Evolutionary conservation across 441 rosid species (phyloP).

Genomic region (Populus trichocarpa): DNA sequence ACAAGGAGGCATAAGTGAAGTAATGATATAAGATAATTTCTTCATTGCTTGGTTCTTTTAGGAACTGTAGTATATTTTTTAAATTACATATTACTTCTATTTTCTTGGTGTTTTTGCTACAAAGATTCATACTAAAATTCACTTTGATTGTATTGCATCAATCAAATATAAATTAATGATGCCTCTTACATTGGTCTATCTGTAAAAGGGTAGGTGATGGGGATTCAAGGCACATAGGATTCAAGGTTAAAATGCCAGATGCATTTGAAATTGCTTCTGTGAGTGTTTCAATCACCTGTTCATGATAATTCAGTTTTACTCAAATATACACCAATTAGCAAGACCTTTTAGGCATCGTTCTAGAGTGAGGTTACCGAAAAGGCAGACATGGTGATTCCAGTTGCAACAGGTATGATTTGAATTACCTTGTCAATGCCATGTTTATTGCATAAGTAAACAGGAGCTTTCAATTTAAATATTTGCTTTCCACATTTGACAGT

Average conservation of each 20-base stretch:
- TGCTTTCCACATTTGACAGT: constrained; percentile 33
- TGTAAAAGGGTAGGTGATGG: constrained; percentile 60
- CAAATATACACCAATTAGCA: not conserved
- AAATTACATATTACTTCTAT: no score
- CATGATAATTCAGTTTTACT: not conserved
- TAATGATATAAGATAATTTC: no score
- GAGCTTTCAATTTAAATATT: no score
- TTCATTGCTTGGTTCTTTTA: no score
- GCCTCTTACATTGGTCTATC: no score
- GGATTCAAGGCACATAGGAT: constrained; percentile 76
- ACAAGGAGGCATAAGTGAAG: no score
- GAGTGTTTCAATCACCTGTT: constrained; percentile 22
- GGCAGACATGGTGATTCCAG: constrained; percentile 86
- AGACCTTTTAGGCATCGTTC: not conserved
- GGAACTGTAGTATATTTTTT: no score
- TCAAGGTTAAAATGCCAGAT: constrained; percentile 59
- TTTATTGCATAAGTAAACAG: no score
- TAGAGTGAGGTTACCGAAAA: constrained; percentile 63
- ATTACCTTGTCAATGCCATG: not conserved
- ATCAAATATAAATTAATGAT: no score
- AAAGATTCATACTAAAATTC: no score
- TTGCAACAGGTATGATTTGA: constrained; percentile 58
- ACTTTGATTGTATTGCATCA: no score
- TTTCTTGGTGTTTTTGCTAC: no score
- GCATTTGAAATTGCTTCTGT: constrained; percentile 75